Percentiles rank a stretch among this genome's conserved stretches.
phyloP scores from a whole-genome alignment of 1,284 basidiomycete genomes.

The Heterobasidion parviporum region DNA sequence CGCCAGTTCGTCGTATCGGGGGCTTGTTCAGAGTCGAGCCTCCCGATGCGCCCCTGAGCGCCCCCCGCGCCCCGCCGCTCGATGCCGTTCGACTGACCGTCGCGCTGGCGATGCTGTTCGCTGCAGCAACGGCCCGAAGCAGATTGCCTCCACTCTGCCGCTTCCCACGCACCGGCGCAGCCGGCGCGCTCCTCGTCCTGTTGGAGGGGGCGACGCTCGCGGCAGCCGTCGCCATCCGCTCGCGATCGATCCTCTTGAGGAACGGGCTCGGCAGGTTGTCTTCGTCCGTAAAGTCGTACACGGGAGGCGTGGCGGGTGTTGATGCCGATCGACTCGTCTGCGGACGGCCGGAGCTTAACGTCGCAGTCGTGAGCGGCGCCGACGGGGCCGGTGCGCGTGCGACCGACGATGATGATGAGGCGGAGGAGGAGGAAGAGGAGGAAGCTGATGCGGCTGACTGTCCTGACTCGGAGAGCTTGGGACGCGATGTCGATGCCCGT shows the following conservation, averaged over 20 bases:
- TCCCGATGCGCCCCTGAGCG: constrained; percentile 9
- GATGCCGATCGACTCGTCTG: constrained; percentile 2
- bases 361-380: not conserved
- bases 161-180: constrained; percentile 18
- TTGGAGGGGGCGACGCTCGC: not conserved
- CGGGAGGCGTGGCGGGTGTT: constrained; percentile 19
- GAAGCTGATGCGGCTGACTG: not conserved
- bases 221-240: constrained; percentile 11
- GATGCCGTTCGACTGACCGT: constrained; percentile 3
- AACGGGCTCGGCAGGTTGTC: constrained; percentile 83
- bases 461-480: not conserved
- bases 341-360: not conserved
- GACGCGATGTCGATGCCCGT: not conserved
- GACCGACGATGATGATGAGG: not conserved
- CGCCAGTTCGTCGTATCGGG: constrained; percentile 36
- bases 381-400: not conserved
- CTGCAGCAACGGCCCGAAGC: constrained; percentile 54
- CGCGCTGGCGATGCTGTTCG: constrained; percentile 36
- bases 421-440: not conserved
- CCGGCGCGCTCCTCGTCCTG: not conserved
- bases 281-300: constrained; percentile 67
- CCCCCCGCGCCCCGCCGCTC: not conserved
- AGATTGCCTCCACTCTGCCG: constrained; percentile 33
- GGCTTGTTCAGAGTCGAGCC: constrained; percentile 13
- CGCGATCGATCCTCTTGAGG: constrained; percentile 49